phyloP scores from a whole-genome alignment of 305 asterid species.

The Striga hermonthica region DNA sequence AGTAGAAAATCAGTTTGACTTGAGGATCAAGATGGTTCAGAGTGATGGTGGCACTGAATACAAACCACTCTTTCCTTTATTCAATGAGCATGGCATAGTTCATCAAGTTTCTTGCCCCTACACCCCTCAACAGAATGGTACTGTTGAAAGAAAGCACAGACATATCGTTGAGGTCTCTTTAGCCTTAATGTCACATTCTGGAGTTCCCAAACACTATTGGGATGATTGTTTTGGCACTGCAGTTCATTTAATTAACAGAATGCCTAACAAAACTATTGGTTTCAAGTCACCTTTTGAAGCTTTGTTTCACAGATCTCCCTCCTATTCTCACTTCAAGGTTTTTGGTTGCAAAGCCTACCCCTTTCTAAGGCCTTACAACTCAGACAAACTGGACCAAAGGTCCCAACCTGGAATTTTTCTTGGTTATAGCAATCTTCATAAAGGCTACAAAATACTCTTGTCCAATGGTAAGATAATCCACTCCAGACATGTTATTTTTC shows the following conservation, averaged over 20 bases:
- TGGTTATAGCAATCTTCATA: not conserved
- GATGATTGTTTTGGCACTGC: no score
- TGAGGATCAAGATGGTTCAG: not conserved
- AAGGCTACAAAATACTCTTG: not conserved
- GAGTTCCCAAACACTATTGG: not conserved
- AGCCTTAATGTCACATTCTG: not conserved
- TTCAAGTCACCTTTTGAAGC: not conserved
- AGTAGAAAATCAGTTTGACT: not conserved
- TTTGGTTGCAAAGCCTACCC: not conserved
- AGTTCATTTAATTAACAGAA: no score
- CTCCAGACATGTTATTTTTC: not conserved
- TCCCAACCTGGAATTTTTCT: not conserved
- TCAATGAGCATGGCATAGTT: no score
- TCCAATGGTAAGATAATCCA: not conserved
- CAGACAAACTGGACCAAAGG: not conserved
- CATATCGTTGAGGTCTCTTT: no score
- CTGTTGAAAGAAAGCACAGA: not conserved
- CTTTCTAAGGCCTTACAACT: not conserved
- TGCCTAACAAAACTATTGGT: no score
- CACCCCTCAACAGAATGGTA: not conserved
- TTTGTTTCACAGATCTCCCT: not conserved
- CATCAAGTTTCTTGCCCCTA: not conserved
- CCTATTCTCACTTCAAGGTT: not conserved
- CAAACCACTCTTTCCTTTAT: not conserved
- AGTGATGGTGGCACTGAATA: constrained; percentile 4